A percentile compares a stretch with the other conserved stretches of the same genome.
phyloP scores from a whole-genome alignment of 495 filamentous ascomycete genomes.

The Tuber indicum region DNA sequence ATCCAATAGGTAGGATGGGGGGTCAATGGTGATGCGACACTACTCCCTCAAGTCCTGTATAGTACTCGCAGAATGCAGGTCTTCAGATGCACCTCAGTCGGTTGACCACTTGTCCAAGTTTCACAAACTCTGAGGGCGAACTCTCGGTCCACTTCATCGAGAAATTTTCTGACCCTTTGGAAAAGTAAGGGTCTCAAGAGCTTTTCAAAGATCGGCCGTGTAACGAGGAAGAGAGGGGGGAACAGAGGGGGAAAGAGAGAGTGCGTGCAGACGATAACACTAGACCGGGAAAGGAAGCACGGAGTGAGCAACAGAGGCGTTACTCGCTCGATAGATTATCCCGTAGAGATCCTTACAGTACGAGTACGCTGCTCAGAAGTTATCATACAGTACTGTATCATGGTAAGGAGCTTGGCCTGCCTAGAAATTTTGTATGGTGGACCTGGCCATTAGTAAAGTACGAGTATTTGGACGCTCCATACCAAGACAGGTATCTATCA shows the following conservation, averaged over 20 bases:
- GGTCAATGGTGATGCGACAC: neutral
- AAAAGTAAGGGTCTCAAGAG: neutral
- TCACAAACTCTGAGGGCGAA: neutral
- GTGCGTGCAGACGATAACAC: neutral
- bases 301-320: neutral
- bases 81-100: neutral
- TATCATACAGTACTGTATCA: too few species aligned
- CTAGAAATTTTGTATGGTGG: neutral
- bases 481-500: neutral
- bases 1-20: neutral
- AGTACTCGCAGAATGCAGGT: neutral
- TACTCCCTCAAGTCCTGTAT: neutral
- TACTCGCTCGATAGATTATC: neutral
- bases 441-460: neutral
- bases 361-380: neutral
- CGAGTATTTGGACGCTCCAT: neutral
- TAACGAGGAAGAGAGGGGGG: neutral
- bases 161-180: neutral
- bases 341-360: neutral
- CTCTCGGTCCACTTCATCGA: neutral
- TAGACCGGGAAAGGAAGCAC: neutral
- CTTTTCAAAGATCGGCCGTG: neutral
- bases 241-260: neutral
- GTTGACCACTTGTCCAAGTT: neutral
- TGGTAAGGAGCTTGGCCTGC: neutral